Base-by-base conservation (phyloP, 1,284 basidiomycete species). In the Farysia itapuensis region DNA sequence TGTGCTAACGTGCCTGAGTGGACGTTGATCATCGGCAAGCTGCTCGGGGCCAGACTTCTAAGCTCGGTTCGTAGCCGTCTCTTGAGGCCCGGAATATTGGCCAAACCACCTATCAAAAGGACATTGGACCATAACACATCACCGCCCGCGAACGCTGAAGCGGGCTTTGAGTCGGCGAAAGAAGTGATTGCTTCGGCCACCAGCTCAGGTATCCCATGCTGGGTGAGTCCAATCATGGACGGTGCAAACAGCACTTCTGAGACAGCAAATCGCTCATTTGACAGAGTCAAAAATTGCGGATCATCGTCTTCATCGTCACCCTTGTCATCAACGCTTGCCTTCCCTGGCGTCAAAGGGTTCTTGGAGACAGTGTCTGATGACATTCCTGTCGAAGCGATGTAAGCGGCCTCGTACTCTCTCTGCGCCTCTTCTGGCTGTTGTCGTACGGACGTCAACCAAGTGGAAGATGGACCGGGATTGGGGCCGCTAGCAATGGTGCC, bases 61-160 rank as follows among this genome's bases (percentile, higher is more conserved):
- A n/a, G n/a, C n/a, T 72, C 69, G 22, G 53, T 41, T 12, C 30
- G 21, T 89, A 96, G 77, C 77, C 93, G 80, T 40, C 82, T 78
- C 18, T 86, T 87, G 34, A 85, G 81, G 58, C 92, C 84, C 34
- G 20, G 18, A 16, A 22, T 23, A 63, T 84, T 84, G 4, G 85
- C 84, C 70, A 84, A 86, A 6, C 92, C 93, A 39, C 93, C 93
- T 59, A 91, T 83, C 48, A 95, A 79, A 5, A 89, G 86, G 56
- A 97, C 90, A 75, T 96, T 90, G 28, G 84, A 84, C 91, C 91
- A 96, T 77, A 91, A 91, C 84, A 95, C 54, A 65, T 90, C 88
- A 37, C 82, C 80, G 0, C 88, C 9, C 31, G n/a, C n/a, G n/a
- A n/a, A n/a, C n/a, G n/a, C n/a, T n/a, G n/a, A n/a, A n/a, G n/a